These are phyloP conservation scores for Plasmodium cynomolgi DNA, from an alignment of 169 alveolate species.

Conservation along the genomic window DNA sequence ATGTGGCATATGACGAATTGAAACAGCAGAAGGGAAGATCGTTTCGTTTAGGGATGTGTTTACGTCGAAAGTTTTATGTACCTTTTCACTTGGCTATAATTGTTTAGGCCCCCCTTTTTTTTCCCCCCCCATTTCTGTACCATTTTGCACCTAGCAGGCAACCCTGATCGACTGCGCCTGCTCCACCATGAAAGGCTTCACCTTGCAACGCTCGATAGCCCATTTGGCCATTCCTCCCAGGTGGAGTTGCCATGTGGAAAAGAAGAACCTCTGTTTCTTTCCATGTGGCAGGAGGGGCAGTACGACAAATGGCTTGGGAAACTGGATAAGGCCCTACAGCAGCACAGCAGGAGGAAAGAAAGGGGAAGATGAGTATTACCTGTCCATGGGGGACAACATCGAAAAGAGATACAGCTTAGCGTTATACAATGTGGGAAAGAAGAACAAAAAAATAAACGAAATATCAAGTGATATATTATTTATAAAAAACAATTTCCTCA, in stretches of 20 bases:
- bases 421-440: constrained; percentile 65
- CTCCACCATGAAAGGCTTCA: constrained; percentile 14
- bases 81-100: background rate
- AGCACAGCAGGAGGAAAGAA: constrained; percentile 17
- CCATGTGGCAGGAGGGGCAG: background rate
- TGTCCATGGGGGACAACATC: constrained; percentile 71
- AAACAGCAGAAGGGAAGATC: background rate
- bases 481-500: constrained; percentile 44
- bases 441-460: constrained; percentile 54
- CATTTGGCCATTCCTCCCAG: background rate
- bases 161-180: background rate
- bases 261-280: constrained; percentile 2
- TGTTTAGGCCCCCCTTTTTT: background rate
- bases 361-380: constrained; percentile 43
- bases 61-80: background rate
- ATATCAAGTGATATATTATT: constrained; percentile 50
- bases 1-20: background rate
- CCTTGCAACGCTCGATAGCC: background rate
- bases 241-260: constrained; percentile 10
- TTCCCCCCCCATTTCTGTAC: background rate
- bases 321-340: background rate
- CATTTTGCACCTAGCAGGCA: background rate
- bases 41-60: background rate
- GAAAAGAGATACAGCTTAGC: constrained; percentile 74
- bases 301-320: background rate